Evolutionary conservation across 1,284 basidiomycete genomes (phyloP).

Genomic region (Quambalaria eucalypti): DNA sequence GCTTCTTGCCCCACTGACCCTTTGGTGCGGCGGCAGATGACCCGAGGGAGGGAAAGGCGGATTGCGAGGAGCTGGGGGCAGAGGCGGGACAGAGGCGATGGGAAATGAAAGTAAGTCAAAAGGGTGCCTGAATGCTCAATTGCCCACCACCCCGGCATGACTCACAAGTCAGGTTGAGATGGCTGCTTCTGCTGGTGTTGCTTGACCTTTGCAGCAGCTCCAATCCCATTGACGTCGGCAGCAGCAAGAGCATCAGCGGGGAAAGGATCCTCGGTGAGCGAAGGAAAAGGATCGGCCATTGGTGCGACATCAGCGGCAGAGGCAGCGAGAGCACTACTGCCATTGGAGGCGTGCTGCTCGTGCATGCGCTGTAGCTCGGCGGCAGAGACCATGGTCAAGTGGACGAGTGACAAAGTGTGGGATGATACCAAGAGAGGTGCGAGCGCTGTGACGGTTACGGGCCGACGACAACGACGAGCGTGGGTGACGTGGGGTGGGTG

Average conservation of each 20-base stretch:
- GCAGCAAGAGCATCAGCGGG: constrained; percentile 8
- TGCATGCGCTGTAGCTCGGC: constrained; percentile 27
- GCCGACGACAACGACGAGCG: no score
- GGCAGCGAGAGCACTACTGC: background rate
- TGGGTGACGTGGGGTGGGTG: no score
- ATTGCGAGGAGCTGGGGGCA: constrained; percentile 30
- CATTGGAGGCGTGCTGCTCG: constrained; percentile 20
- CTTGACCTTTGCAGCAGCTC: constrained; percentile 19
- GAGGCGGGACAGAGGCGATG: background rate
- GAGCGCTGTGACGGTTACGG: no score
- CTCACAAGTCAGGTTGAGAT: constrained; percentile 21
- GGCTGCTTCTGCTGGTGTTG: constrained; percentile 7
- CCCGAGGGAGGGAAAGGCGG: constrained; percentile 47
- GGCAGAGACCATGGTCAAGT: constrained; percentile 27
- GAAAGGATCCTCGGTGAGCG: constrained; percentile 36
- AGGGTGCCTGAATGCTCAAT: background rate
- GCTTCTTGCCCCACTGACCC: constrained; percentile 37
- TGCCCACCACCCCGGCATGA: background rate
- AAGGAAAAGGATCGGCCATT: constrained; percentile 40
- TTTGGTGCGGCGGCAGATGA: constrained; percentile 30
- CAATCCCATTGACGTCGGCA: no score
- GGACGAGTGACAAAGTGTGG: no score
- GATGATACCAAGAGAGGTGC: no score
- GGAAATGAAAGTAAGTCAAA: background rate
- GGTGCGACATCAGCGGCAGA: constrained; percentile 12